A percentile compares a stretch with the other conserved stretches of the same genome.
Evolutionary conservation across 2,329 filamentous ascomycete genomes (phyloP).

Genomic region (Xylaria sp.): DNA sequence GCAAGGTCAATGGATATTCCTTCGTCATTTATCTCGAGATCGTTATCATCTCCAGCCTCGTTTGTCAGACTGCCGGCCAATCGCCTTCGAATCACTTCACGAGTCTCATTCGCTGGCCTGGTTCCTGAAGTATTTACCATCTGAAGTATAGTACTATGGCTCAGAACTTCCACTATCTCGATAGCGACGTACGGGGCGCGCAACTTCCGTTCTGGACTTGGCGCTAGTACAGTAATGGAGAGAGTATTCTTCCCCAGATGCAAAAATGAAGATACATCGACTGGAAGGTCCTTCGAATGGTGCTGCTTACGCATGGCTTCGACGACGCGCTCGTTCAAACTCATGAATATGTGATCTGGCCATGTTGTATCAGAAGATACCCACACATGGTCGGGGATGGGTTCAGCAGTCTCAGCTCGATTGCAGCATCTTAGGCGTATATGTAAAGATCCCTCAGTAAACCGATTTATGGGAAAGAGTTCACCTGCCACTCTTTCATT

Average conservation of each 20-base stretch:
- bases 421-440: constrained; percentile 76
- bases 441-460: constrained; percentile 64
- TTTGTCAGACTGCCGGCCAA: constrained; percentile 49
- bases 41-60: constrained; percentile 64
- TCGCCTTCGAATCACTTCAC: constrained; percentile 65
- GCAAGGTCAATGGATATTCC: constrained; percentile 70
- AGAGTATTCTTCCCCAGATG: constrained; percentile 70
- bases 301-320: constrained; percentile 73
- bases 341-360: constrained; percentile 76
- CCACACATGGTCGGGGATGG: constrained; percentile 66
- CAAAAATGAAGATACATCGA: constrained; percentile 75
- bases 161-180: constrained; percentile 71
- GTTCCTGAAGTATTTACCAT: constrained; percentile 52
- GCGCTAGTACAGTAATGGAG: constrained; percentile 57
- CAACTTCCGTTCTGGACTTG: constrained; percentile 32
- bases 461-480: constrained; percentile 52
- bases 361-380: constrained; percentile 71
- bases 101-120: constrained; percentile 60
- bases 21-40: constrained; percentile 67
- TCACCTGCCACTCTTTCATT: constrained; percentile 43
- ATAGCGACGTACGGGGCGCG: constrained; percentile 72
- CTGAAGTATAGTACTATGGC: constrained; percentile 56
- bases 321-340: constrained; percentile 70
- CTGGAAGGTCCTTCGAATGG: constrained; percentile 77
- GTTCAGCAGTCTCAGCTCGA: constrained; percentile 39